These are phyloP conservation scores for Boletus tylopilopsis DNA, from an alignment of 768 basidiomycete species.

Conservation along the genomic window DNA sequence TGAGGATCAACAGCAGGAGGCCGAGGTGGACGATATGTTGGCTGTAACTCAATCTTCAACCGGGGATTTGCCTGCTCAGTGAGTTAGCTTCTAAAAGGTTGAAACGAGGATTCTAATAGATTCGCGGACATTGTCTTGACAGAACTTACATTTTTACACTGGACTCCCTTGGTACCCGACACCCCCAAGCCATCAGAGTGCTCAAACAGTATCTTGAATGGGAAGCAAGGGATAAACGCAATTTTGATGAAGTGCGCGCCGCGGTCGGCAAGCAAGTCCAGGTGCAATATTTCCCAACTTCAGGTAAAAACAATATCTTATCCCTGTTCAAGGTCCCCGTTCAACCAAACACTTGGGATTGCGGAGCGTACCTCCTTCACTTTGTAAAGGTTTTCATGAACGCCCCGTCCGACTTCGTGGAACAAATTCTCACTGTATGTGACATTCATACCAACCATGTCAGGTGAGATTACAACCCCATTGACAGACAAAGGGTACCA, in stretches of 20 bases:
- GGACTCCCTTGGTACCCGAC: conserved; percentile 81
- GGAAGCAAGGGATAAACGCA: conserved; percentile 77
- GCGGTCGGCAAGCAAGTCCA: conserved; percentile 48
- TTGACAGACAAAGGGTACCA: conserved; percentile 31
- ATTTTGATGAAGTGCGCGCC: conserved; percentile 34
- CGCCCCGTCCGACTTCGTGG: conserved; percentile 49
- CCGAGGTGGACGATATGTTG: conserved; percentile 31
- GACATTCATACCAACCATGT: not conserved
- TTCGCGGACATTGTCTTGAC: not conserved
- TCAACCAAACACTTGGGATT: conserved; percentile 90
- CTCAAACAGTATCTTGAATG: conserved; percentile 64
- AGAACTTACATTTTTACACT: conserved; percentile 85
- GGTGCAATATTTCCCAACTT: conserved; percentile 34
- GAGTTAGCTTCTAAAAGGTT: conserved; percentile 1
- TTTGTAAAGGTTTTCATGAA: conserved; percentile 75
- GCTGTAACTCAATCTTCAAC: conserved; percentile 15
- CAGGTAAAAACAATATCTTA: conserved; percentile 3
- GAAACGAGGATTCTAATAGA: not conserved
- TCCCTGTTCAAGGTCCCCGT: conserved; percentile 63
- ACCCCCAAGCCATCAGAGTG: conserved; percentile 58
- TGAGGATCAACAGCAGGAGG: conserved; percentile 31
- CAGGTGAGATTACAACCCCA: conserved; percentile 1
- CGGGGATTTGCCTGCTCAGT: conserved; percentile 20
- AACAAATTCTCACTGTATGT: conserved; percentile 41
- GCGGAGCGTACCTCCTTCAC: conserved; percentile 89